These are phyloP conservation scores for Rosa lucieae DNA, from an alignment of 306 rosid species.

Conservation along the genomic window DNA sequence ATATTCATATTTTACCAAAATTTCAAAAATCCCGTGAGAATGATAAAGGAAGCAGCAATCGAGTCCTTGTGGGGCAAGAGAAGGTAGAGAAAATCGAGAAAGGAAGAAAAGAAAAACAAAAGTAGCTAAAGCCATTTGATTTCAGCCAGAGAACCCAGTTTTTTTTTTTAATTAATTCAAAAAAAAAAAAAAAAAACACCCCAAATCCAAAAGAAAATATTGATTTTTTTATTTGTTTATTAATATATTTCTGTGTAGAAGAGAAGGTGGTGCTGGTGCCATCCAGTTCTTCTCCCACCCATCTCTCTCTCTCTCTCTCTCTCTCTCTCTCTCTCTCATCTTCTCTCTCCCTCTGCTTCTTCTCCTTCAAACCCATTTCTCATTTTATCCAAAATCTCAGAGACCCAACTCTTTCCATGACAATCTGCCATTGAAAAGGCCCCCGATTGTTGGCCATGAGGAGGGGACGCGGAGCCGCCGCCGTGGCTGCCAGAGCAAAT, in stretches of 20 bases:
- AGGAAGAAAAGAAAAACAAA: constrained; percentile 10
- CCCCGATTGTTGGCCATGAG: constrained; percentile 34
- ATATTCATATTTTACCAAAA: not conserved
- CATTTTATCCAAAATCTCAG: not conserved
- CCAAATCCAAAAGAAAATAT: not conserved
- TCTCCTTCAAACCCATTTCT: not conserved
- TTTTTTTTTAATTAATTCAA: not conserved
- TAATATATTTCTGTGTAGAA: constrained; percentile 36
- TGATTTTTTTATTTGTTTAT: not conserved
- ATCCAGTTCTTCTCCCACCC: constrained; percentile 40
- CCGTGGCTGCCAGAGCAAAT: constrained; percentile 12
- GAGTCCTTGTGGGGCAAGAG: constrained; percentile 36
- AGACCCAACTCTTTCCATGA: not conserved
- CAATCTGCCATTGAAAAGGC: not conserved
- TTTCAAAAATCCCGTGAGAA: not conserved
- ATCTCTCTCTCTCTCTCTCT: constrained; percentile 9
- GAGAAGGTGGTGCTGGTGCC: constrained; percentile 53
- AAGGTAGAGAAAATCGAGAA: constrained; percentile 40
- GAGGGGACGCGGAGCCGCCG: constrained; percentile 51
- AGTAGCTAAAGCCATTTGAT: constrained; percentile 25
- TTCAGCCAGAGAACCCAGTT: constrained; percentile 34
- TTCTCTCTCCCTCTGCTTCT: not conserved
- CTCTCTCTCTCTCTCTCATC: constrained; percentile 9
- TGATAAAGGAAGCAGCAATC: constrained; percentile 17
- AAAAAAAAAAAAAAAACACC: not conserved